Conservation (phyloP, 441 rosid genomes). For the Jatropha podagrica region DNA sequence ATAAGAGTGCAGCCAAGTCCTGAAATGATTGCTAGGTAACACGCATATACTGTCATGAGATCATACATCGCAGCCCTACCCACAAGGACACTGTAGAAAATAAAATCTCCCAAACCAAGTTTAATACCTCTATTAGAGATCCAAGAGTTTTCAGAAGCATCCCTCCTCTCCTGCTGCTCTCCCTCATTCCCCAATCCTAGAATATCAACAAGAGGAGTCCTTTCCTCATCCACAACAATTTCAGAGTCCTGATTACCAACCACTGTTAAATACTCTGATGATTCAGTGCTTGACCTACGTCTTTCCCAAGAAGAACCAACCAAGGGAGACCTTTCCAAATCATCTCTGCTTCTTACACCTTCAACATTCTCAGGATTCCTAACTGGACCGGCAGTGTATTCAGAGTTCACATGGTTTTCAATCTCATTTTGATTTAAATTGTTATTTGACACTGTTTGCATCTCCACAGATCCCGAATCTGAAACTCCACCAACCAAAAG, state of each 20-base stretch:
- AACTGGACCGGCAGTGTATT: conserved; percentile 31
- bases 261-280: conserved; percentile 48
- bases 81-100: conserved; percentile 96
- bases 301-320: conserved; percentile 40
- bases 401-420: conserved; percentile 30
- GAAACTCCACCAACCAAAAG: conserved; percentile 65
- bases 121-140: conserved; percentile 56
- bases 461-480: conserved; percentile 73
- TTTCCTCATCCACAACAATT: conserved; percentile 56
- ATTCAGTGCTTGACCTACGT: conserved; percentile 40
- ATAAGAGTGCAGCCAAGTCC: conserved; percentile 98
- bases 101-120: conserved; percentile 96
- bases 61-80: conserved; percentile 99
- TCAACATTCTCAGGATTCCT: conserved; percentile 33
- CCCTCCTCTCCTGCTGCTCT: conserved; percentile 44
- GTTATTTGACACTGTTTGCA: conserved; percentile 51
- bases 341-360: conserved; percentile 40
- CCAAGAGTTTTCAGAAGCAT: conserved; percentile 29
- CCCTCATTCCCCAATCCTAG: conserved; percentile 43
- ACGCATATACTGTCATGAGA: conserved; percentile 94
- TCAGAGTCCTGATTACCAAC: conserved; percentile 41
- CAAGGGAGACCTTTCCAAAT: conserved; percentile 49
- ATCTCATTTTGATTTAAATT: conserved; percentile 27
- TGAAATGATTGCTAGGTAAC: conserved; percentile 91
- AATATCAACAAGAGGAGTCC: conserved; percentile 74